phyloP scores from a whole-genome alignment of 2,329 filamentous ascomycete genomes.

The Tolypocladium paradoxum region DNA sequence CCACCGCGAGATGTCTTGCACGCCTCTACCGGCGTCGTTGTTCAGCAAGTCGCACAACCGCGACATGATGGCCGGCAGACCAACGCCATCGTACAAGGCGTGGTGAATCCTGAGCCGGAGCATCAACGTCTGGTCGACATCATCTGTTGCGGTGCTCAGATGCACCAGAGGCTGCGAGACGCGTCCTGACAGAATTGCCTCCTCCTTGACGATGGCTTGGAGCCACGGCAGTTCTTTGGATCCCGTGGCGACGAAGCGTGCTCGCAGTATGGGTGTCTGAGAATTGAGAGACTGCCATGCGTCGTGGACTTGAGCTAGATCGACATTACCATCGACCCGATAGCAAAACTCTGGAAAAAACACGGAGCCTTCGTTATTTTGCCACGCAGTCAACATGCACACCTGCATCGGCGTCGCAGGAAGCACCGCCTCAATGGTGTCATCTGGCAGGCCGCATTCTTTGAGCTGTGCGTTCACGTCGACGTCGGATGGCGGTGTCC shows the following conservation, averaged over 20 bases:
- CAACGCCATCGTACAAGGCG: slow-evolving; percentile 79
- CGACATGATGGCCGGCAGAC: slow-evolving; percentile 53
- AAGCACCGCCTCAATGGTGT: slow-evolving; percentile 44
- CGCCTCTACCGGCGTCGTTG: slow-evolving; percentile 3
- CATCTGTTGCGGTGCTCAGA: slow-evolving; percentile 7
- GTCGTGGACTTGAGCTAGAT: slow-evolving; percentile 29
- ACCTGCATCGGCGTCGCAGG: slow-evolving; percentile 68
- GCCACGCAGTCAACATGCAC: slow-evolving; percentile 73
- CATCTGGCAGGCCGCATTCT: slow-evolving; percentile 25
- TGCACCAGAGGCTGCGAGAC: slow-evolving; percentile 12
- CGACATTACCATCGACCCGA: slow-evolving; percentile 29
- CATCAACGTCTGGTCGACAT: slow-evolving; percentile 5
- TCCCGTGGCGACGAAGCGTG: slow-evolving; percentile 47
- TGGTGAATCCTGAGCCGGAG: slow-evolving; percentile 63
- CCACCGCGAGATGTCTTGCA: slow-evolving; percentile 15
- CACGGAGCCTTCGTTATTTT: slow-evolving; percentile 50
- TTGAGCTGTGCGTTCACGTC: slow-evolving; percentile 27
- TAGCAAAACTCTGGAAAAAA: slow-evolving; percentile 70
- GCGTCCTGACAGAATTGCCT: not conserved
- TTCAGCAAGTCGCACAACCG: slow-evolving; percentile 10
- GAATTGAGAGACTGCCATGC: slow-evolving; percentile 53
- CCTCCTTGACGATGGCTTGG: slow-evolving; percentile 44
- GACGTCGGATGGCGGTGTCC: slow-evolving; percentile 24
- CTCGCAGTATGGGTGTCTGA: slow-evolving; percentile 56
- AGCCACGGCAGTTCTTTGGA: slow-evolving; percentile 40